A percentile compares a stretch with the other conserved stretches of the same genome.
Evolutionary conservation across 176 grass and related monocot genomes (phyloP).

Genomic region (Carex myosuroides): DNA sequence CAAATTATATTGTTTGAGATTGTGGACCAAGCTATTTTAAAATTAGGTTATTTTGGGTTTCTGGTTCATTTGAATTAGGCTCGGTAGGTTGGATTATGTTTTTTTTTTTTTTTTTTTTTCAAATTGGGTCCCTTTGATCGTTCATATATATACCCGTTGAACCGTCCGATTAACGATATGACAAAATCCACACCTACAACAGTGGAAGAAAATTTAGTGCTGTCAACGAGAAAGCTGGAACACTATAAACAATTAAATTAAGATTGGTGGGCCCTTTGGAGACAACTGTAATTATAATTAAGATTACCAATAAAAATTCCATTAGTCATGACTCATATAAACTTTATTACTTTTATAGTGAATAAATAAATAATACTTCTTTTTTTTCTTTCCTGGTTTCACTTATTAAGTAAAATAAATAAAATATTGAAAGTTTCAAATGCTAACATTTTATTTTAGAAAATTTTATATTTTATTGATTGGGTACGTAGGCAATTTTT

Average conservation of each 20-base stretch:
- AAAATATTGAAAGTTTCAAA: neutral
- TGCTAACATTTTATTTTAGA: neutral
- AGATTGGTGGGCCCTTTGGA: neutral
- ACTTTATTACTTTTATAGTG: neutral
- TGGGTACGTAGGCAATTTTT: too few species aligned
- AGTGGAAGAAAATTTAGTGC: too few species aligned
- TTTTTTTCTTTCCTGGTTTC: neutral
- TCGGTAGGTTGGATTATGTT: neutral
- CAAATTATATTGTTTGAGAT: too few species aligned
- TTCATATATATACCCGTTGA: neutral
- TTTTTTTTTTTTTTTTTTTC: neutral
- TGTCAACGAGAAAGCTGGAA: neutral
- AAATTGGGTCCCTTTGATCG: neutral
- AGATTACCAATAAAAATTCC: neutral
- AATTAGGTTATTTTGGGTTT: neutral
- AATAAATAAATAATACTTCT: neutral
- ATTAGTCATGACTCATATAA: neutral
- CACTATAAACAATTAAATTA: neutral
- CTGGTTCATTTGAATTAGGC: neutral
- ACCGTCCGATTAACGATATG: neutral
- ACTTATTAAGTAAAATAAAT: neutral
- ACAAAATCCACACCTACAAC: neutral
- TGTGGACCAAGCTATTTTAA: too few species aligned
- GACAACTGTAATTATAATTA: neutral
- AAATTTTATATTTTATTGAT: neutral